Base-by-base conservation (phyloP, 352 stramenopile species). In the Pythium grandisporangium region DNA sequence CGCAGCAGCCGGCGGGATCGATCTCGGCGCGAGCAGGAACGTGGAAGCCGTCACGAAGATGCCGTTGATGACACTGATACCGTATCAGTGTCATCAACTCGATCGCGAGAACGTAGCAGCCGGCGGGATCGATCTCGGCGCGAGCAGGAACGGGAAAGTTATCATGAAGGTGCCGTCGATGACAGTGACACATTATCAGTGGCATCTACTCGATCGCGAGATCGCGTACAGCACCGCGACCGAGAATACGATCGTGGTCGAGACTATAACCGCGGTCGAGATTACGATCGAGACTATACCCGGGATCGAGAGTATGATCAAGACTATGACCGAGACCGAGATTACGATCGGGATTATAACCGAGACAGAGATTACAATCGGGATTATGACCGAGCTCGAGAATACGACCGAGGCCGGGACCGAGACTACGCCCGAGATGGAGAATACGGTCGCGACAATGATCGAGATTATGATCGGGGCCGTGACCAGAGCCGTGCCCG, bases 271-370 rank as follows among this genome's bases (percentile, higher is more conserved):
- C 43, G 46, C 41, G 47, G 58, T 37, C 46, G 55, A 22, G 50
- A 52, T 7, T 21, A 35, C 11, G 33, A 33, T 19, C 42, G 42
- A 8, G 30, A 45, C 12, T 35, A 40, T 24, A 46, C 22, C 13
- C 21, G 38, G 4, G 55, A 51, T 6, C 60, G 63, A 12, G 54
- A 66, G 1, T 46, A 48, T 6, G 48, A 58, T 10, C 49, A 55
- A 5, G 45, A 69, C 27, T 38, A 51, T 2, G 64, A 61, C 8
- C 51, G 64, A 8, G 58, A 76, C 23, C 58, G 60, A 2, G 48
- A 74, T 4, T 47, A 54, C n/a, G 66, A 81, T 5, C 42, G 55
- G 1, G 51, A 63, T 2, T 39, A 41, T 2, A 50, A 71, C 11
- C 52, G 52, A n/a, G 53, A 70, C 26, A 12, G 30, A n/a, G 22